Evolutionary conservation across 495 filamentous ascomycete genomes (phyloP).

Genomic region (Articulospora tetracladia): DNA sequence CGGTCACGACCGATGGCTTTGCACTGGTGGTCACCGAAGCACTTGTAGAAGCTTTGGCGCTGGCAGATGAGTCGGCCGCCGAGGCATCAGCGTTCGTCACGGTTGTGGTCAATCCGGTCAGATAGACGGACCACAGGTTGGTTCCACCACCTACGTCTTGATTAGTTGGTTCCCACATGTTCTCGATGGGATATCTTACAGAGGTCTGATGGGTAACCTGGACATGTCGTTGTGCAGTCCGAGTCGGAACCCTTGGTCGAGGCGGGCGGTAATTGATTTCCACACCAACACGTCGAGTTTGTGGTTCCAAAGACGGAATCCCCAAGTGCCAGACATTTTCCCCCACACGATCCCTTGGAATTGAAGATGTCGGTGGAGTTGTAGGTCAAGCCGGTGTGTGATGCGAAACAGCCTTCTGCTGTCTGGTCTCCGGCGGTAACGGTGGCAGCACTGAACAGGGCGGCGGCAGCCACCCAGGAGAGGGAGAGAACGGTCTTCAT

Average conservation of each 20-base stretch:
- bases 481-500: constrained; percentile 23
- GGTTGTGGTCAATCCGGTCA: constrained; percentile 40
- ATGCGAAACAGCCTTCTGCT: constrained; percentile 38
- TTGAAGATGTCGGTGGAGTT: constrained; percentile 34
- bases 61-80: not conserved
- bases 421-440: constrained; percentile 5
- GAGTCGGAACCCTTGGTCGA: constrained; percentile 39
- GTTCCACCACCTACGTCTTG: constrained; percentile 42
- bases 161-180: constrained; percentile 28
- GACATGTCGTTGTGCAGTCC: constrained; percentile 53
- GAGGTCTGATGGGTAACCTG: constrained; percentile 45
- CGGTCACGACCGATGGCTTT: constrained; percentile 22
- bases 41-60: not conserved
- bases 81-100: constrained; percentile 23
- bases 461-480: not conserved
- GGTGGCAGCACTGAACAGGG: constrained; percentile 4
- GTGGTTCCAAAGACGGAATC: constrained; percentile 36
- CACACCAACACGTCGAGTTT: constrained; percentile 57
- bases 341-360: constrained; percentile 36
- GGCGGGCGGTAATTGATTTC: constrained; percentile 50
- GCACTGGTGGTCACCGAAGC: constrained; percentile 10
- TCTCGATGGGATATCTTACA: constrained; percentile 46
- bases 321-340: constrained; percentile 28
- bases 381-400: constrained; percentile 26
- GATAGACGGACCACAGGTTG: constrained; percentile 38